These are phyloP conservation scores for Fusarium sulawesiense DNA, from an alignment of 2,329 filamentous ascomycete genomes.

Conservation along the genomic window DNA sequence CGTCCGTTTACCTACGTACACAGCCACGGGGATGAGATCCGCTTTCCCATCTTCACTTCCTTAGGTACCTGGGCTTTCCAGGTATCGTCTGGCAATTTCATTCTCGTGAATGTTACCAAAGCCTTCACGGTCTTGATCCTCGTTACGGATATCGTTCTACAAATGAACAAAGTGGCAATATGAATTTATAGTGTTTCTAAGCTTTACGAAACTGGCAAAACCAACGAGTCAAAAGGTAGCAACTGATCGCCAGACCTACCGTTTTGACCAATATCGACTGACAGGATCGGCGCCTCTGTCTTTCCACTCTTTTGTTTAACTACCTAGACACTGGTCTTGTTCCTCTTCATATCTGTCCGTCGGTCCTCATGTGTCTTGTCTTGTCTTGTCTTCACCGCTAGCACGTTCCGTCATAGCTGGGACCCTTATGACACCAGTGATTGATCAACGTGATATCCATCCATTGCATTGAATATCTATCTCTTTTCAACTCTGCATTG, in stretches of 20 bases:
- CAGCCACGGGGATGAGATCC: slow-evolving; percentile 36
- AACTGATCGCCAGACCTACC: slow-evolving; percentile 31
- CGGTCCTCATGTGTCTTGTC: not conserved
- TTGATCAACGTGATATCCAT: not conserved
- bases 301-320: slow-evolving; percentile 19
- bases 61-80: not conserved
- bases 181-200: slow-evolving; percentile 13
- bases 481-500: not conserved
- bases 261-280: slow-evolving; percentile 24
- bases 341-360: not conserved
- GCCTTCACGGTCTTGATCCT: not conserved
- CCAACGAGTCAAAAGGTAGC: slow-evolving; percentile 8
- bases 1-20: slow-evolving; percentile 8
- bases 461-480: not conserved
- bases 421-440: slow-evolving; percentile 26
- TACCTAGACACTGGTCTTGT: slow-evolving; percentile 18
- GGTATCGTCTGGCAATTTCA: slow-evolving; percentile 5
- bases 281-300: slow-evolving; percentile 26
- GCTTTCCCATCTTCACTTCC: slow-evolving; percentile 11
- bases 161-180: not conserved
- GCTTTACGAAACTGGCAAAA: not conserved
- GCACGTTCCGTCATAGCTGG: slow-evolving; percentile 33
- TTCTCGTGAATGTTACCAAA: slow-evolving; percentile 8
- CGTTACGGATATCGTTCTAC: not conserved
- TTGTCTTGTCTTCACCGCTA: slow-evolving; percentile 26